Conservation (phyloP, 139 green algal genomes). For the Monoraphidium neglectum region DNA sequence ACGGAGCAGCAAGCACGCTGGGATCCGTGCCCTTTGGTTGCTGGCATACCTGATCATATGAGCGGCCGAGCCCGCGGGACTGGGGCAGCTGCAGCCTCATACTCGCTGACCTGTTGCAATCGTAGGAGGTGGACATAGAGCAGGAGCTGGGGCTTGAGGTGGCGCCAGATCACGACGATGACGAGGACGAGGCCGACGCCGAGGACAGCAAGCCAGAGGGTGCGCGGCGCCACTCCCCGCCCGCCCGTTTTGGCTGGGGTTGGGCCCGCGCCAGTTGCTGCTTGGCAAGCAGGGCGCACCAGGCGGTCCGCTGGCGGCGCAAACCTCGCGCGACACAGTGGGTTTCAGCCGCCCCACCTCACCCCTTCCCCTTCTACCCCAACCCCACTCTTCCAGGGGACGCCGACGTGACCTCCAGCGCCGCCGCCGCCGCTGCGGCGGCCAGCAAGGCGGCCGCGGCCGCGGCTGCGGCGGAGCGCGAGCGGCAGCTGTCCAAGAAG, state of each 20-base stretch:
- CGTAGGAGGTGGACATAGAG: constrained; percentile 48
- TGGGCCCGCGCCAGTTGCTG: too few species aligned
- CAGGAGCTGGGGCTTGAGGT: constrained; percentile 48
- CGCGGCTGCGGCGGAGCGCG: constrained; percentile 37
- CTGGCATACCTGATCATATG: too few species aligned
- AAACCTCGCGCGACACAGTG: too few species aligned
- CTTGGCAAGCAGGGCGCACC: too few species aligned
- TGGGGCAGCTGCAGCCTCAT: too few species aligned
- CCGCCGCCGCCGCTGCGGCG: background rate
- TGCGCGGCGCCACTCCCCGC: background rate
- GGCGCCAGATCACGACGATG: constrained; percentile 30
- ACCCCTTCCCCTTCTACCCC: too few species aligned
- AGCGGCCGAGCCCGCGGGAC: too few species aligned
- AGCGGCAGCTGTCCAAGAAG: constrained; percentile 71
- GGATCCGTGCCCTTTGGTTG: too few species aligned
- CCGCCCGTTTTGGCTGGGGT: too few species aligned
- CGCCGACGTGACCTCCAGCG: background rate
- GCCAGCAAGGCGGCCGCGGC: background rate
- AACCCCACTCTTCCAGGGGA: background rate
- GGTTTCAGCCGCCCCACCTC: too few species aligned
- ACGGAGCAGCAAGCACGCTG: too few species aligned
- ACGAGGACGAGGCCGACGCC: constrained; percentile 34
- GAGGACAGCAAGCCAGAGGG: constrained; percentile 22
- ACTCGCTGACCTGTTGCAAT: background rate
- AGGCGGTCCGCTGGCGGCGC: too few species aligned